Percentiles rank a stretch among this genome's conserved stretches.
These are phyloP conservation scores for Mycocentrospora acerina DNA, from an alignment of 2,329 filamentous ascomycete species.

Conservation along the genomic window DNA sequence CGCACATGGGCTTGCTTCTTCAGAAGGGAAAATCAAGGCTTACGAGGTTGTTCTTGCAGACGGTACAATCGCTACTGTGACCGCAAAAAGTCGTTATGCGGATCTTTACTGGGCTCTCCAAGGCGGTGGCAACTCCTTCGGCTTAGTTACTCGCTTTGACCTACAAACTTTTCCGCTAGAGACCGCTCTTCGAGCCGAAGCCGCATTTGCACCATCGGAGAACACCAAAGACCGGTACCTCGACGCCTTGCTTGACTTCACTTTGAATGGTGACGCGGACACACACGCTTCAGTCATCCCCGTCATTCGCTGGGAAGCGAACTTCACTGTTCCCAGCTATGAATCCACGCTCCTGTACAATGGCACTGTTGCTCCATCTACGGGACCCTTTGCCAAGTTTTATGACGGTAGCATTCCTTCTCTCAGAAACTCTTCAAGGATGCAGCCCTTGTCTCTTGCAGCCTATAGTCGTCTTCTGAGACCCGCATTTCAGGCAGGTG, in stretches of 20 bases:
- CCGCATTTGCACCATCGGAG: conserved; percentile 10
- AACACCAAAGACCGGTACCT: conserved; percentile 12
- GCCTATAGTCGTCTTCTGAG: conserved; percentile 6
- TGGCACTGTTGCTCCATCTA: conserved; percentile 11
- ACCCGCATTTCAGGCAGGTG: conserved; percentile 14
- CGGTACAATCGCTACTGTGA: conserved; percentile 21
- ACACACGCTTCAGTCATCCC: conserved; percentile 16
- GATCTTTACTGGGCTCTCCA: conserved; percentile 36
- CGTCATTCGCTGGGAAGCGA: conserved; percentile 15
- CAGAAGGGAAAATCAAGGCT: conserved; percentile 13
- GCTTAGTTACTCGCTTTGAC: conserved; percentile 18
- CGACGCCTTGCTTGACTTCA: conserved; percentile 12
- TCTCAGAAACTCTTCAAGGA: conserved; percentile 10
- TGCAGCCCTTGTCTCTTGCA: conserved; percentile 12
- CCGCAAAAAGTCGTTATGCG: conserved; percentile 15
- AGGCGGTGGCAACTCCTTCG: conserved; percentile 25
- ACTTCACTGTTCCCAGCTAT: conserved; percentile 15
- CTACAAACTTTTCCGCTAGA: conserved; percentile 11
- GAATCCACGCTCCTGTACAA: conserved; percentile 21
- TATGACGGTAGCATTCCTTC: conserved; percentile 10
- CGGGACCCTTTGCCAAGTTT: conserved; percentile 12
- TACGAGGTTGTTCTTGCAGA: conserved; percentile 25
- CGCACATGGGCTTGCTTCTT: conserved; percentile 11
- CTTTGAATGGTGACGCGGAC: conserved; percentile 15
- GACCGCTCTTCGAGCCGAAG: conserved; percentile 16